Evolutionary conservation across 2,329 filamentous ascomycete genomes (phyloP).

Genomic region (Xylariales sp.): DNA sequence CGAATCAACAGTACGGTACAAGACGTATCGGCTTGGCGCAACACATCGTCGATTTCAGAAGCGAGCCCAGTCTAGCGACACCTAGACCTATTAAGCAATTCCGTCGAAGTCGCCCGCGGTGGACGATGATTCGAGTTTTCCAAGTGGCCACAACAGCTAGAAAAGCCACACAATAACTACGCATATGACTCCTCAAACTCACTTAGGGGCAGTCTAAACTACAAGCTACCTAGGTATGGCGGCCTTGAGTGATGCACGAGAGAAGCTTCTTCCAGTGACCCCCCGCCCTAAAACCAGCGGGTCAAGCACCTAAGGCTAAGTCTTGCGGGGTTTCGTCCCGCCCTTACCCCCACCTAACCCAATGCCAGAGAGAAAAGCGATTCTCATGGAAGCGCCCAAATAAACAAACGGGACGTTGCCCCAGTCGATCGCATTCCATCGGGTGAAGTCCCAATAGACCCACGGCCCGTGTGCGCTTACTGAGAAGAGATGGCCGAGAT

Average conservation of each 20-base stretch:
- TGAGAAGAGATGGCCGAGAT: slow-evolving; percentile 79
- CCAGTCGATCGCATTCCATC: slow-evolving; percentile 76
- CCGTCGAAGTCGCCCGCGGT: slow-evolving; percentile 2
- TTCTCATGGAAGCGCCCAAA: slow-evolving; percentile 68
- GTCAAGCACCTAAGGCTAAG: slow-evolving; percentile 6
- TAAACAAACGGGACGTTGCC: slow-evolving; percentile 80
- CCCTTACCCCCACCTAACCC: slow-evolving; percentile 55
- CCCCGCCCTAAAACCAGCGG: slow-evolving; percentile 1
- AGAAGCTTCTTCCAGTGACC: slow-evolving; percentile 3
- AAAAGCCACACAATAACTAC: background rate
- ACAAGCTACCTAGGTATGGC: background rate
- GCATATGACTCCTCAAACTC: background rate
- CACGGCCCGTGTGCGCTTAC: slow-evolving; percentile 67
- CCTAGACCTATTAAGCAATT: slow-evolving; percentile 2
- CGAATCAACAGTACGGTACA: slow-evolving; percentile 8
- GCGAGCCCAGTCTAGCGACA: background rate
- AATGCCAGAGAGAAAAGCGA: slow-evolving; percentile 69
- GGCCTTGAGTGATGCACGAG: background rate
- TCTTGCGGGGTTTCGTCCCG: slow-evolving; percentile 30
- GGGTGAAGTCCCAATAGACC: slow-evolving; percentile 71
- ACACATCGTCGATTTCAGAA: slow-evolving; percentile 11
- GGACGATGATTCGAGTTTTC: background rate
- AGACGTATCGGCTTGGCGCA: background rate
- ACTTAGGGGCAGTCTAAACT: background rate
- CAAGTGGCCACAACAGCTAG: background rate